Base-by-base conservation (phyloP, 1,139 yeast species). In the Hyphopichia buzzinii region DNA sequence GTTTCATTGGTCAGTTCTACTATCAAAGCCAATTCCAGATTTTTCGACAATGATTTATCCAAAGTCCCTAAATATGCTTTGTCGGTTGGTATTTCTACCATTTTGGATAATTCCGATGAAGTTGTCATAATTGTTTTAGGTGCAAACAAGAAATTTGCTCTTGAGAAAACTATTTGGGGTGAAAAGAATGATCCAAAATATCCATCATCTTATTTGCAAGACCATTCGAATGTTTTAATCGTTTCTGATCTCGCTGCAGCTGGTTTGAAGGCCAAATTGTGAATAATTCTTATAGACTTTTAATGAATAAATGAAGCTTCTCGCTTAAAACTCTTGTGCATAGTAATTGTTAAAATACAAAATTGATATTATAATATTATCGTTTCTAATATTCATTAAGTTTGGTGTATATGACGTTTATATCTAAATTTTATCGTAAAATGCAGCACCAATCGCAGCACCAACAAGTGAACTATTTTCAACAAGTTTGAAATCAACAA, bases 1-100 rank as follows among this genome's bases (percentile, higher is more conserved):
- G 79, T 79, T 22, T 51, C 58, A 3, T 64, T 79, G 41, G 84
- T 73, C 8, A 62, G 67, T 35, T 67, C 76, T 23, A 79, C 84
- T 14, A 73, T 79, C 34, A 55, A 63, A 30, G 84, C 84, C 34
- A 79, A 79, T 54, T 69, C 77, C 12, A 62, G 84, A 36, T 79
- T 79, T 49, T 79, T 78, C 46, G 63, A 56, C 33, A 67, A 73
- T 42, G 75, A 74, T 46, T 49, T 48, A 31, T 52, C 62, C 12
- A 68, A 74, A 44, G 84, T 79, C 28, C 84, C 84, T 3, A 65
- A 59, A 37, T 59, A 48, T 36, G 84, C 84, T 0, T 62, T 79
- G 31, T 68, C 78, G 23, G 84, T 79, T 22, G 84, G 84, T 17
- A 77, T 79, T 37, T 69, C 83, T 13, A 79, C 84, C n/a, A 72